These are phyloP conservation scores for Paracamarosporium sp. DNA, from an alignment of 2,329 filamentous ascomycete genomes.

Conservation along the genomic window DNA sequence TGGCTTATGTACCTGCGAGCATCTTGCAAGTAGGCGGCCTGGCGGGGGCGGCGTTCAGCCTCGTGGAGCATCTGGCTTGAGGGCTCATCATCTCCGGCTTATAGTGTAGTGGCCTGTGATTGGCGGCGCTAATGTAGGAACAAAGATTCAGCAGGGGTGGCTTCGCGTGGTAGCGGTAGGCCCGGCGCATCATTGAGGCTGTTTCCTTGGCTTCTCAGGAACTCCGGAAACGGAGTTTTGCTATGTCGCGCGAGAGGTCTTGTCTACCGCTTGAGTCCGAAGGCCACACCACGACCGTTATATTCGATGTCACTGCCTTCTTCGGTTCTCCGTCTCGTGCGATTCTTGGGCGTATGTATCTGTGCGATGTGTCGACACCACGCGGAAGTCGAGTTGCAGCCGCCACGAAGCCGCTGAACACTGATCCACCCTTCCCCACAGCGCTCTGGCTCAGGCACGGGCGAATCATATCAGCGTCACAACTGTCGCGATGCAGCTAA, in stretches of 20 bases:
- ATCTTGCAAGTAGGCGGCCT: not conserved
- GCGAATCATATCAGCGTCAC: not conserved
- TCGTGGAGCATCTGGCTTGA: not conserved
- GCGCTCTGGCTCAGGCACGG: not conserved
- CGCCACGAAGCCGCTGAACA: not conserved
- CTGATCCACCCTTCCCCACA: not conserved
- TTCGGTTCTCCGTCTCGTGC: not conserved
- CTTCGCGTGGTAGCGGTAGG: not conserved
- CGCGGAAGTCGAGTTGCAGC: not conserved
- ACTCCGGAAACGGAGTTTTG: not conserved
- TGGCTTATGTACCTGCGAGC: not conserved
- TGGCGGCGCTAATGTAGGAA: constrained; percentile 5
- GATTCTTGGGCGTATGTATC: not conserved
- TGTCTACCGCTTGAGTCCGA: not conserved
- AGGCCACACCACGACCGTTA: not conserved
- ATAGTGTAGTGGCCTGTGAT: not conserved
- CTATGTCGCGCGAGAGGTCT: not conserved
- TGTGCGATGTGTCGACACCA: not conserved
- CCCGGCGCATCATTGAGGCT: not conserved
- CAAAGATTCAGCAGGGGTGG: constrained; percentile 2
- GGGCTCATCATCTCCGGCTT: constrained; percentile 4
- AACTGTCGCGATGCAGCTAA: not conserved
- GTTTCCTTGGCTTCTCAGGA: not conserved
- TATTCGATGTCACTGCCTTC: not conserved
- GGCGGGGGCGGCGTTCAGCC: constrained; percentile 3